Evolutionary conservation across 495 filamentous ascomycete genomes (phyloP).

Genomic region (Trichoderma gamsii): DNA sequence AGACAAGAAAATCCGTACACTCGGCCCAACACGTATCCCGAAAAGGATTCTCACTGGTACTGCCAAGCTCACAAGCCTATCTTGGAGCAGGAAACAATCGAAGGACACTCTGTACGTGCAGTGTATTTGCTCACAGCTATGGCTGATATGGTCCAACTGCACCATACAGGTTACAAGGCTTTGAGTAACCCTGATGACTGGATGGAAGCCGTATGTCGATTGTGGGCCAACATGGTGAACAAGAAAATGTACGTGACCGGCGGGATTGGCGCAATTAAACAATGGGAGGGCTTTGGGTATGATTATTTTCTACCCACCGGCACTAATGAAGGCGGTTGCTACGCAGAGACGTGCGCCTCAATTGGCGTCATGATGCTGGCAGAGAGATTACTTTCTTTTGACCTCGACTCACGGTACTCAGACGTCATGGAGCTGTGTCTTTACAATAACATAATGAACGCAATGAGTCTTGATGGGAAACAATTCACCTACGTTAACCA

Average conservation of each 20-base stretch:
- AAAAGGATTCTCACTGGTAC: constrained; percentile 39
- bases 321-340: constrained; percentile 55
- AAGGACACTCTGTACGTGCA: constrained; percentile 55
- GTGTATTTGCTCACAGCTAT: constrained; percentile 46
- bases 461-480: constrained; percentile 43
- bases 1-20: constrained; percentile 46
- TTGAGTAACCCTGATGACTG: constrained; percentile 28
- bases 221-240: constrained; percentile 55
- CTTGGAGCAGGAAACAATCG: constrained; percentile 47
- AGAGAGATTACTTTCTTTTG: constrained; percentile 46
- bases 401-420: constrained; percentile 46
- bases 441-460: constrained; percentile 54
- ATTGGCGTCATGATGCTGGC: constrained; percentile 58
- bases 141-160: constrained; percentile 34
- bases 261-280: constrained; percentile 52
- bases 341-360: constrained; percentile 55
- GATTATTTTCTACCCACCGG: constrained; percentile 53
- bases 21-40: constrained; percentile 39
- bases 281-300: constrained; percentile 58
- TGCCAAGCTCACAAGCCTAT: constrained; percentile 51
- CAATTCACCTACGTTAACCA: constrained; percentile 55
- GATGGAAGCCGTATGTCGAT: constrained; percentile 32
- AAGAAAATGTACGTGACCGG: constrained; percentile 57
- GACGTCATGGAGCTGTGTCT: constrained; percentile 56
- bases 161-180: constrained; percentile 23